Percentiles rank a stretch among this genome's conserved stretches.
Conservation (phyloP, 257 asterid species). For the Nicotiana paniculata region DNA sequence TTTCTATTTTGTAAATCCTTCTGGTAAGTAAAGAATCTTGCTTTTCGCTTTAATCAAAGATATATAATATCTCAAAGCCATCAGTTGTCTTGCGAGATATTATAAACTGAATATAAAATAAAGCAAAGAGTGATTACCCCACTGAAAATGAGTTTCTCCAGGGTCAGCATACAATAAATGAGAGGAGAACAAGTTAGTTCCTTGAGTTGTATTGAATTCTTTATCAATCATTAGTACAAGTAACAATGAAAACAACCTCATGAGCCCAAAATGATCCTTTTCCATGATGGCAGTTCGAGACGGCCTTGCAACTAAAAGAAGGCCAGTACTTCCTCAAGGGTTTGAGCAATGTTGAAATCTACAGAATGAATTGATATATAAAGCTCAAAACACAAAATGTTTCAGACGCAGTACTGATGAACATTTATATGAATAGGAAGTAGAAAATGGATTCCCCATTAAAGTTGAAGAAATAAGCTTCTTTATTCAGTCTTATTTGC, state of each 20-base stretch:
- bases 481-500: neutral
- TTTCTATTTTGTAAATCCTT: neutral
- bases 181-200: constrained; percentile 37
- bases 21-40: neutral
- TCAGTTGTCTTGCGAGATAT: neutral
- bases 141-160: constrained; percentile 45
- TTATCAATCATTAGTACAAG: constrained; percentile 3
- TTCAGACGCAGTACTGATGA: neutral
- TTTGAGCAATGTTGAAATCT: constrained; percentile 58
- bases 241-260: constrained; percentile 47
- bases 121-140: constrained; percentile 58
- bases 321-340: constrained; percentile 75
- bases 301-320: constrained; percentile 48
- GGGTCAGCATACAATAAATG: constrained; percentile 37
- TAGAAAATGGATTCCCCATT: neutral
- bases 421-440: neutral
- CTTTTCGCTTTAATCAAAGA: neutral
- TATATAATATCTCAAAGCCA: neutral
- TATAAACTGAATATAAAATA: constrained; percentile 9
- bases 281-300: constrained; percentile 69
- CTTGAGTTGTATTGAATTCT: constrained; percentile 12
- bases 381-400: neutral
- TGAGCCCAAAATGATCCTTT: constrained; percentile 92
- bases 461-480: neutral
- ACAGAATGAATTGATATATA: constrained; percentile 9